Base-by-base conservation (phyloP, 352 stramenopile species). In the Globisporangium parvum region DNA sequence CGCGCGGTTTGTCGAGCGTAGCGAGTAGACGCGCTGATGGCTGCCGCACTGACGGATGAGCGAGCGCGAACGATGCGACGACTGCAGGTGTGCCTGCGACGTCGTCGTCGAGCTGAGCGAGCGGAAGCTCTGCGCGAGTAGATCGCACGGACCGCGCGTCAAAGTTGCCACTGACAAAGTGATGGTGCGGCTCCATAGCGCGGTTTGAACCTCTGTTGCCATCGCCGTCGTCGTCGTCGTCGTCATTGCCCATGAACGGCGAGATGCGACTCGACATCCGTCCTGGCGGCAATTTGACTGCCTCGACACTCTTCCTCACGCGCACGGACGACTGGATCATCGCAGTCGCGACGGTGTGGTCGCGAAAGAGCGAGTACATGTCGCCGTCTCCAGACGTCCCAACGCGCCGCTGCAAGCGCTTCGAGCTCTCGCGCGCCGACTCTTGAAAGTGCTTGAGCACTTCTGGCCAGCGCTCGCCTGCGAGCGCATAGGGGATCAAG, bases 381-480 rank as follows among this genome's bases (percentile, higher is more conserved):
- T 65, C 45, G 58, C 52, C n/a, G 4, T 55, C 55, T 41, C 53
- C 40, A 51, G 67, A 42, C 10, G 52, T 17, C 21, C 63, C 66
- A 21, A 71, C 65, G 10, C 76, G 68, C 2, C 69, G 62, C 9
- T 64, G 67, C 63, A 88, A 77, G 6, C 44, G 60, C 14, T 69
- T 76, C n/a, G 77, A 85, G n/a, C 60, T 62, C 4, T 58, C 45
- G 28, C 61, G 61, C 20, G 80, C 80, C 26, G 66, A 46, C 15
- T 77, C 63, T 24, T 66, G 65, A 57, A 94, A 94, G 57, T 91
- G 74, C 24, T 70, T 69, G 2, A 87, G 46, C 2, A 91, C 72
- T 50, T 90, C 84, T 2, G 84, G 80, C 84, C 84, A 92, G 45
- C 73, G 79, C 26, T 72, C 47, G 49, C 80, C 80, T 89, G 51